Percentiles rank a stretch among this genome's conserved stretches.
phyloP scores from a whole-genome alignment of 495 filamentous ascomycete genomes.

The Aspergillus campestris region DNA sequence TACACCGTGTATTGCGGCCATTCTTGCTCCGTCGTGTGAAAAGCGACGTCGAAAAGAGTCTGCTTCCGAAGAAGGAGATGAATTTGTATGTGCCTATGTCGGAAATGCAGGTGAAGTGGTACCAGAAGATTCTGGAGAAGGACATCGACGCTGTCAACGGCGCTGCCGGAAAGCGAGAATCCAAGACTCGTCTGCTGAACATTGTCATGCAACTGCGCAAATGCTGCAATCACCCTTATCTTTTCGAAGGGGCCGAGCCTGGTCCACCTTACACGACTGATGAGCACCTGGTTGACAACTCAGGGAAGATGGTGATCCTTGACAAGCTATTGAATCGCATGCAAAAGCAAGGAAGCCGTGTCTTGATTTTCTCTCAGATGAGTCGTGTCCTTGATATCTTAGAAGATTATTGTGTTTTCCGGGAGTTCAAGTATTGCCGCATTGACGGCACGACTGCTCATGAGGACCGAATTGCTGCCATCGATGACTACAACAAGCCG shows the following conservation, averaged over 20 bases:
- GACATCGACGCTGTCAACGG: conserved; percentile 99
- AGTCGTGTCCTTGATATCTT: conserved; percentile 93
- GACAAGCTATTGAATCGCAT: conserved; percentile 85
- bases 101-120: conserved; percentile 99
- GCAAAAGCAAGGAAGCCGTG: conserved; percentile 76
- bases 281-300: conserved; percentile 88
- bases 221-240: conserved; percentile 97
- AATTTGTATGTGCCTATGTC: conserved; percentile 98
- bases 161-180: conserved; percentile 90
- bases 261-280: conserved; percentile 97
- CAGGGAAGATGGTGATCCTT: conserved; percentile 95
- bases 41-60: conserved; percentile 96
- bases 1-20: conserved; percentile 86
- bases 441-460: conserved; percentile 97
- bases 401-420: conserved; percentile 96
- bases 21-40: conserved; percentile 96
- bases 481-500: conserved; percentile 96
- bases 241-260: conserved; percentile 96
- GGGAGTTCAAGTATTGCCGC: conserved; percentile 90
- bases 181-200: conserved; percentile 97
- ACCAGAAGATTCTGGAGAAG: conserved; percentile 97
- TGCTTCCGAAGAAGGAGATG: conserved; percentile 94
- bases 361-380: conserved; percentile 99
- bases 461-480: conserved; percentile 94
- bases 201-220: conserved; percentile 99